Conservation (phyloP, 306 rosid species). For the Ochetophila trinervis region DNA sequence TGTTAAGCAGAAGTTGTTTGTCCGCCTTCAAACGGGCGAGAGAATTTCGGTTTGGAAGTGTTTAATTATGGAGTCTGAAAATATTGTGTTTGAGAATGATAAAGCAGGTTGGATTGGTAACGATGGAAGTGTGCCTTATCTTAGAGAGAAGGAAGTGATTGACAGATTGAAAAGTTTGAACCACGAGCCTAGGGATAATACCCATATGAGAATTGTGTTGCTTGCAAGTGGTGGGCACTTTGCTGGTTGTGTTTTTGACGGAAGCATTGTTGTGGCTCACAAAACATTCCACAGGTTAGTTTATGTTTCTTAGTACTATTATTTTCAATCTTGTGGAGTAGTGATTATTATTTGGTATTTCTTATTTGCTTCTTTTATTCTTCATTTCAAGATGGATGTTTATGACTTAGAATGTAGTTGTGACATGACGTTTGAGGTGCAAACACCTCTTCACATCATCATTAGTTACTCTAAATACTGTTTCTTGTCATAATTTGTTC, state of each 20-base stretch:
- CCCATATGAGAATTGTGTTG: slow-evolving; percentile 64
- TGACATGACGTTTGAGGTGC: no score
- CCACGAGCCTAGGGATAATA: slow-evolving; percentile 60
- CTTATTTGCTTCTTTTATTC: not conserved
- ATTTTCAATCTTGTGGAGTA: no score
- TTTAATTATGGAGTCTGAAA: slow-evolving; percentile 61
- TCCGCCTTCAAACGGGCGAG: slow-evolving; percentile 60
- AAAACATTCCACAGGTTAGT: slow-evolving; percentile 95
- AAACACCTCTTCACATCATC: no score
- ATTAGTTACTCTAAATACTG: no score
- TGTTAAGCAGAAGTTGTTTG: slow-evolving; percentile 52
- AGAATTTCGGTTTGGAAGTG: slow-evolving; percentile 79
- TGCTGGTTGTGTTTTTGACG: slow-evolving; percentile 90
- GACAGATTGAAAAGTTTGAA: slow-evolving; percentile 56
- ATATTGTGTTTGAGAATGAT: slow-evolving; percentile 37
- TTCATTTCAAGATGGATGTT: not conserved
- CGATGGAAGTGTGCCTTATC: slow-evolving; percentile 10
- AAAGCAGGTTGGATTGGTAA: slow-evolving; percentile 13
- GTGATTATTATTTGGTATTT: no score
- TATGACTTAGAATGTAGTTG: not conserved
- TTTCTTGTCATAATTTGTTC: no score
- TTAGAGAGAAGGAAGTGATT: slow-evolving; percentile 37
- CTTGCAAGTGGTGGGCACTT: slow-evolving; percentile 96
- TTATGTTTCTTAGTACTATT: not conserved
- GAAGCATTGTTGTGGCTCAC: slow-evolving; percentile 70